A percentile compares a stretch with the other conserved stretches of the same genome.
These are phyloP conservation scores for Aspergillus nanangensis DNA, from an alignment of 495 filamentous ascomycete genomes.

Conservation along the genomic window DNA sequence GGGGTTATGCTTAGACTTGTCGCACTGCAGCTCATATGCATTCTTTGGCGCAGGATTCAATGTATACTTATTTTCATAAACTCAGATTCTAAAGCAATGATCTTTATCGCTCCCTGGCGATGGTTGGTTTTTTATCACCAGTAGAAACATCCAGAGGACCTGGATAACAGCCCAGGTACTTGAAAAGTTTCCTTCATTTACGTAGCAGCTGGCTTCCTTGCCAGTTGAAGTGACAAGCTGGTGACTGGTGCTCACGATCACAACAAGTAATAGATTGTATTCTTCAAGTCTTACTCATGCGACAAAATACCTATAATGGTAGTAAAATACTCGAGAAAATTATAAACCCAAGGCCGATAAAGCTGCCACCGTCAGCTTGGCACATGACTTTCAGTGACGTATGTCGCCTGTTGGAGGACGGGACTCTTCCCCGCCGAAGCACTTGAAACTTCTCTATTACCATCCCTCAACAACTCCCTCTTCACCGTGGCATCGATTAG, in stretches of 20 bases:
- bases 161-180: too few relatives aligned
- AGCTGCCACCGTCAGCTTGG: too few relatives aligned
- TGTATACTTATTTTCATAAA: too few relatives aligned
- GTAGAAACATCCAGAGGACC: too few relatives aligned
- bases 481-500: constrained; percentile 26
- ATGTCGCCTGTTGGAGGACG: constrained; percentile 4
- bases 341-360: too few relatives aligned
- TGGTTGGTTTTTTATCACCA: constrained; percentile 2
- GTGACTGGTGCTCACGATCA: too few relatives aligned
- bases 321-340: too few relatives aligned
- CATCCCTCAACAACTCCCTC: constrained; percentile 1
- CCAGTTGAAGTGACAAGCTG: background rate
- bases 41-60: constrained; percentile 6
- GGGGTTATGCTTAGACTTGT: background rate
- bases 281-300: too few relatives aligned
- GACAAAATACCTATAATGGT: too few relatives aligned
- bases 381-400: constrained; percentile 35
- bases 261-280: background rate
- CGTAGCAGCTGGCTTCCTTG: constrained; percentile 14
- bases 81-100: too few relatives aligned
- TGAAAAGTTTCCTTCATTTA: too few relatives aligned
- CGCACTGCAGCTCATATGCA: constrained; percentile 11
- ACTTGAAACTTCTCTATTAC: background rate
- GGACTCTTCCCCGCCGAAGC: background rate
- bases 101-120: background rate